Conservation (phyloP, 495 filamentous ascomycete genomes). For the Rhizodiscina lignyota region DNA sequence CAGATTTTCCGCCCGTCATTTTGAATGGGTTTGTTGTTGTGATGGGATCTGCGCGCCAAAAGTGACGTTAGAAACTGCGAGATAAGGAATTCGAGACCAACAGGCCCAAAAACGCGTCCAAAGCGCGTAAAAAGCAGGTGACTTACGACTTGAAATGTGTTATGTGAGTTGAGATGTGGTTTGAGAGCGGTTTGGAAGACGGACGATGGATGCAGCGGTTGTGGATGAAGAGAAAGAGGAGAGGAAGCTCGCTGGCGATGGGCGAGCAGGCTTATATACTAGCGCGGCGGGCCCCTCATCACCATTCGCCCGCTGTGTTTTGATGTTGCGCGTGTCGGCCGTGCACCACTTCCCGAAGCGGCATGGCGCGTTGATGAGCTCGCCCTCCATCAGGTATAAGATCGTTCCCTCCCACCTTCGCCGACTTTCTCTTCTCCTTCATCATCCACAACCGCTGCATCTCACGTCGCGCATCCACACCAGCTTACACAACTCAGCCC, state of each 20-base stretch:
- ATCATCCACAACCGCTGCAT: conserved; percentile 7
- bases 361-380: too few relatives aligned
- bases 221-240: conserved; percentile 1
- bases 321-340: too few relatives aligned
- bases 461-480: conserved; percentile 1
- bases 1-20: conserved; percentile 98
- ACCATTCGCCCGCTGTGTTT: neutral
- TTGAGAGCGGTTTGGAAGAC: conserved; percentile 16
- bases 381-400: too few relatives aligned
- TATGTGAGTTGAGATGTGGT: conserved; percentile 16
- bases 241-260: too few relatives aligned
- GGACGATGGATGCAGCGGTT: conserved; percentile 10
- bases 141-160: too few relatives aligned
- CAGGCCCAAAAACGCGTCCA: too few relatives aligned
- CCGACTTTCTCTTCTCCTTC: conserved; percentile 4
- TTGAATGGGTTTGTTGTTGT: conserved; percentile 42
- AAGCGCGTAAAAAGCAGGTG: too few relatives aligned
- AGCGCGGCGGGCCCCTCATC: neutral
- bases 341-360: too few relatives aligned
- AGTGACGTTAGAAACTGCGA: conserved; percentile 8
- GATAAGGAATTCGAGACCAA: conserved; percentile 12
- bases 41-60: too few relatives aligned
- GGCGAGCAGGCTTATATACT: neutral
- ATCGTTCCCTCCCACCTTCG: neutral
- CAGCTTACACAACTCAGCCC: conserved; percentile 2